Conservation (phyloP, 2,329 filamentous ascomycete species). For the Aspergillus sp. region DNA sequence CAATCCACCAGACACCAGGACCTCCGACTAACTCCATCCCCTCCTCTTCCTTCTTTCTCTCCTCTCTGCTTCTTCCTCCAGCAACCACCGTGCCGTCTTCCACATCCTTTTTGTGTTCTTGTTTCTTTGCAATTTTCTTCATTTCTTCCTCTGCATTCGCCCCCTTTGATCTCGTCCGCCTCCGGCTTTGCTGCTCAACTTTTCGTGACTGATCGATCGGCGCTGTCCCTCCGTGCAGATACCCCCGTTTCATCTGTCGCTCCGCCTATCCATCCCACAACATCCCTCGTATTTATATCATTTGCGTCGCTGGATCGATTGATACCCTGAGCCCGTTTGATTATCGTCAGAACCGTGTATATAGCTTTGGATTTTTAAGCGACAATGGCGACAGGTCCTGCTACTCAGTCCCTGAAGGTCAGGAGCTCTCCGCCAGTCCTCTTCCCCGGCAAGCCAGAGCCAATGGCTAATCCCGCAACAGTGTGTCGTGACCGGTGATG, state of each 20-base stretch:
- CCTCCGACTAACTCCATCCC: slow-evolving; percentile 7
- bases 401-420: slow-evolving; percentile 91
- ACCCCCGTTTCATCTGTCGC: slow-evolving; percentile 10
- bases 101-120: not conserved
- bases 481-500: slow-evolving; percentile 99
- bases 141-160: not conserved
- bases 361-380: slow-evolving; percentile 15
- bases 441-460: slow-evolving; percentile 24
- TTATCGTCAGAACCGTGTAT: slow-evolving; percentile 10
- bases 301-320: slow-evolving; percentile 10
- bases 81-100: slow-evolving; percentile 1
- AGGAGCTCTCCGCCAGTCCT: slow-evolving; percentile 23
- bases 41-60: slow-evolving; percentile 5
- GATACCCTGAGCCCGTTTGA: slow-evolving; percentile 4
- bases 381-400: slow-evolving; percentile 73
- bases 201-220: slow-evolving; percentile 10
- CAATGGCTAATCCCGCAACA: slow-evolving; percentile 48
- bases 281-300: slow-evolving; percentile 8
- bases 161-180: not conserved
- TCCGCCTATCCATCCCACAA: slow-evolving; percentile 6
- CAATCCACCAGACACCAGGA: not conserved
- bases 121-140: slow-evolving; percentile 6
- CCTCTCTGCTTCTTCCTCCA: not conserved
- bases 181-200: not conserved
- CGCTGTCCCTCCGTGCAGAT: slow-evolving; percentile 10